Conservation (phyloP, 1,139 yeast genomes). For the Scheffersomyces stambukii region DNA sequence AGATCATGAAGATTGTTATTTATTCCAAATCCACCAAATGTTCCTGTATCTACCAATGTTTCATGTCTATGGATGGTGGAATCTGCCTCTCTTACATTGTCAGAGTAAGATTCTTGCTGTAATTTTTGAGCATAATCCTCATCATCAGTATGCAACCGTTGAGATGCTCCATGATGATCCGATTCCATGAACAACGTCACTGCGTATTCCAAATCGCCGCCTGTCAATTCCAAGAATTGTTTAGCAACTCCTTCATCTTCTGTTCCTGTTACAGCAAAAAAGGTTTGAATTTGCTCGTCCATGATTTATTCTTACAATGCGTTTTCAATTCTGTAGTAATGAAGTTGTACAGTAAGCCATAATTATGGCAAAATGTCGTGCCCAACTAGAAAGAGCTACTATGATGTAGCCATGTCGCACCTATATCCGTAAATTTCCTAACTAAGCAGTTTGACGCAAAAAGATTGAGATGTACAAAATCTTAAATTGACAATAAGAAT, state of each 20-base stretch:
- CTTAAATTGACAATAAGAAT: no score
- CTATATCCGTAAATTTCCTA: no score
- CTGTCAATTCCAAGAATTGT: slow-evolving; percentile 77
- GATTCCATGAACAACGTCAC: slow-evolving; percentile 76
- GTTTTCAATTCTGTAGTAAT: no score
- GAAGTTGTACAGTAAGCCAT: no score
- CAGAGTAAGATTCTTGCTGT: slow-evolving; percentile 59
- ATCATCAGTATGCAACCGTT: slow-evolving; percentile 39
- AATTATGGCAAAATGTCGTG: no score
- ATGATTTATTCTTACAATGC: no score
- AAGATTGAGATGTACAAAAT: no score
- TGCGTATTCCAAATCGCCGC: slow-evolving; percentile 78
- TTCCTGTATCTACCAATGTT: slow-evolving; percentile 51
- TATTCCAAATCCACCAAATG: slow-evolving; percentile 12
- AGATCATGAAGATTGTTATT: slow-evolving; percentile 8
- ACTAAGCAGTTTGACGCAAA: no score
- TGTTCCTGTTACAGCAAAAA: slow-evolving; percentile 80
- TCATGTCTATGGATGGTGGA: slow-evolving; percentile 81
- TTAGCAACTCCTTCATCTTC: slow-evolving; percentile 66
- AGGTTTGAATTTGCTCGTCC: slow-evolving; percentile 49
- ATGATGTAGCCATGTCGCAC: no score
- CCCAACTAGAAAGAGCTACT: no score
- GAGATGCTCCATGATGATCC: no score
- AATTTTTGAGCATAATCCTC: slow-evolving; percentile 59
- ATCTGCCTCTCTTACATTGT: slow-evolving; percentile 56